A percentile compares a stretch with the other conserved stretches of the same genome.
These are phyloP conservation scores for Pestalotiopsis sp. DNA, from an alignment of 2,329 filamentous ascomycete genomes.

Conservation along the genomic window DNA sequence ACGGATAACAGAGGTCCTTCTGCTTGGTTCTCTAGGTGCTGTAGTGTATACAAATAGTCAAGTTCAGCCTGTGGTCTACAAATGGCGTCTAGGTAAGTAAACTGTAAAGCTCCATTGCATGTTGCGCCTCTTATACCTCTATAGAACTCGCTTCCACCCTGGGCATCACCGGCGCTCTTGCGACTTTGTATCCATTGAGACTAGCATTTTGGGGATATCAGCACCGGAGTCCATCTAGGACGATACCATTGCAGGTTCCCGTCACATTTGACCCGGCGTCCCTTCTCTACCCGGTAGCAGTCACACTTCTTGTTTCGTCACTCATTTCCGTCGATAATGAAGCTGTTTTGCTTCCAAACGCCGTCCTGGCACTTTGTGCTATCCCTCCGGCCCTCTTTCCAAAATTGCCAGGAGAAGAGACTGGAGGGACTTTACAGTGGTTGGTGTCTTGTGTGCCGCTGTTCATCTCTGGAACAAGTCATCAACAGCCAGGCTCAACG, in stretches of 20 bases:
- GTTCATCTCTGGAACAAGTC: conserved; percentile 41
- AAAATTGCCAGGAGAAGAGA: conserved; percentile 54
- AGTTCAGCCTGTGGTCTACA: conserved; percentile 45
- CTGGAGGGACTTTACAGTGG: conserved; percentile 77
- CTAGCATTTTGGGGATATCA: conserved; percentile 52
- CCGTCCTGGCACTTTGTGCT: conserved; percentile 78
- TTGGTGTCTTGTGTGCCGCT: conserved; percentile 72
- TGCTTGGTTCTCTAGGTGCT: conserved; percentile 51
- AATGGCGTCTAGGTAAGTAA: conserved; percentile 51
- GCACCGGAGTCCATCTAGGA: conserved; percentile 37
- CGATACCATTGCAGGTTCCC: conserved; percentile 58
- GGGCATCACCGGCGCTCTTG: conserved; percentile 37
- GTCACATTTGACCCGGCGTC: conserved; percentile 87
- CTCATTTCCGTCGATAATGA: conserved; percentile 67
- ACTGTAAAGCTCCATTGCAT: not conserved
- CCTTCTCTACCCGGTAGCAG: conserved; percentile 78
- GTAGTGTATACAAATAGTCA: conserved; percentile 49
- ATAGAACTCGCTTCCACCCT: conserved; percentile 45
- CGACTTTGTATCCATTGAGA: conserved; percentile 61
- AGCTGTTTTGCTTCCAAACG: conserved; percentile 71
- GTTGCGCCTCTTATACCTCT: conserved; percentile 17
- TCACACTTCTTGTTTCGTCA: conserved; percentile 77
- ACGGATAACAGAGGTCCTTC: conserved; percentile 52
- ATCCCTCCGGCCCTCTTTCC: conserved; percentile 76
- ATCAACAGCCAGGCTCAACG: conserved; percentile 16